These are phyloP conservation scores for Fragilariopsis cylindrus DNA, from an alignment of 108 stramenopile genomes.

Conservation along the genomic window DNA sequence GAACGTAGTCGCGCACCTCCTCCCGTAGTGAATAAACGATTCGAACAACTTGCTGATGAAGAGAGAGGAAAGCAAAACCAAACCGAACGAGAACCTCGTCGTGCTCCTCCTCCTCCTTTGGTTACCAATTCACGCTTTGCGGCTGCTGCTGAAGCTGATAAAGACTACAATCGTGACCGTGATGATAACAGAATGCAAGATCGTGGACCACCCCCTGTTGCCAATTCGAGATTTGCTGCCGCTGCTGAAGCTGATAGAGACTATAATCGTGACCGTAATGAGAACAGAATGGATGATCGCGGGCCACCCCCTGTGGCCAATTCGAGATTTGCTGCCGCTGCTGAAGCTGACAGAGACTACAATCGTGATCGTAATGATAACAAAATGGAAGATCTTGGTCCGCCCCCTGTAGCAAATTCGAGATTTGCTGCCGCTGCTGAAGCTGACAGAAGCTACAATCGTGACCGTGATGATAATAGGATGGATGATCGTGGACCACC, in stretches of 20 bases:
- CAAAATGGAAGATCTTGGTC: conserved; percentile 42
- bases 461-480: conserved; percentile 29
- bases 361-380: conserved; percentile 35
- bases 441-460: conserved; percentile 38
- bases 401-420: conserved; percentile 67
- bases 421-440: conserved; percentile 64
- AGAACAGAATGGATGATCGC: conserved; percentile 22
- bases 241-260: conserved; percentile 44
- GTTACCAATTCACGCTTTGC: conserved; percentile 54
- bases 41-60: conserved; percentile 66
- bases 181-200: conserved; percentile 16
- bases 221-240: conserved; percentile 58
- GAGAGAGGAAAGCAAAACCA: conserved; percentile 49
- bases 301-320: conserved; percentile 48
- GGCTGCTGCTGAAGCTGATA: conserved; percentile 42
- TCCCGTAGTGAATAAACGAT: conserved; percentile 64
- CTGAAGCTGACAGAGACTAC: conserved; percentile 44
- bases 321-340: conserved; percentile 60
- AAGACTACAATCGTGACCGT: conserved; percentile 18
- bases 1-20: conserved; percentile 54
- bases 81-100: conserved; percentile 25
- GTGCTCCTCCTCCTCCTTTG: conserved; percentile 39
- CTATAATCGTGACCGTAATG: conserved; percentile 16
- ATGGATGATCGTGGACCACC: conserved; percentile 54
- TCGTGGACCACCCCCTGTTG: conserved; percentile 36